phyloP scores from a whole-genome alignment of 148 eudicot genomes.

The Selenicereus undatus region DNA sequence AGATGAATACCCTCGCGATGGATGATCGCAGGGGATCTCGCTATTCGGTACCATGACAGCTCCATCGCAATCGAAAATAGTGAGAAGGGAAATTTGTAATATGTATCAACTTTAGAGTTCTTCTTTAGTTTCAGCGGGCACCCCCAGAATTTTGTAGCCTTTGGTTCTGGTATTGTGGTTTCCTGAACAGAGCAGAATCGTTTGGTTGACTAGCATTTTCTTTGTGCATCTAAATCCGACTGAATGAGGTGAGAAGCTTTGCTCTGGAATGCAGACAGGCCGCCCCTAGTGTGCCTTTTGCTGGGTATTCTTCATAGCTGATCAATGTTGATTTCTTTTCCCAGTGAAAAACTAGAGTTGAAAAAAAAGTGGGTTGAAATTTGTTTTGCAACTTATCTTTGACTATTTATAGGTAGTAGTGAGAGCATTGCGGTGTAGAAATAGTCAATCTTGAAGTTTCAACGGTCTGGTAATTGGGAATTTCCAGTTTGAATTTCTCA shows the following conservation, averaged over 20 bases:
- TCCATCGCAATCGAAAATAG: neutral
- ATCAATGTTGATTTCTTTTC: neutral
- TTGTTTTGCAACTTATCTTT: neutral
- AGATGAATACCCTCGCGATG: neutral
- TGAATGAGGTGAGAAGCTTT: neutral
- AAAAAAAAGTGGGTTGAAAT: neutral
- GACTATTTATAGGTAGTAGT: neutral
- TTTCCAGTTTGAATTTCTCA: neutral
- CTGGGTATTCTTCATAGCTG: neutral
- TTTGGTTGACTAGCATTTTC: neutral
- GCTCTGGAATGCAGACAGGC: neutral
- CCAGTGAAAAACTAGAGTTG: neutral
- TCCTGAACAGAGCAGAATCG: neutral
- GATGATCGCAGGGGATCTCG: neutral
- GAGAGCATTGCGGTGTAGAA: neutral
- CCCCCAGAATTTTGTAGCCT: neutral
- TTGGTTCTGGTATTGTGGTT: neutral
- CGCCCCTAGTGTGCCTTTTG: neutral
- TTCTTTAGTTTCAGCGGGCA: neutral
- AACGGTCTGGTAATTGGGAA: neutral
- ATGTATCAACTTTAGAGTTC: neutral
- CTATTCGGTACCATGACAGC: neutral
- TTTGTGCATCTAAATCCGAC: neutral
- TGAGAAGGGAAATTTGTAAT: neutral
- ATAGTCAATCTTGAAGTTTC: neutral